phyloP scores from a whole-genome alignment of 306 rosid species.

The Castanospermum australe region DNA sequence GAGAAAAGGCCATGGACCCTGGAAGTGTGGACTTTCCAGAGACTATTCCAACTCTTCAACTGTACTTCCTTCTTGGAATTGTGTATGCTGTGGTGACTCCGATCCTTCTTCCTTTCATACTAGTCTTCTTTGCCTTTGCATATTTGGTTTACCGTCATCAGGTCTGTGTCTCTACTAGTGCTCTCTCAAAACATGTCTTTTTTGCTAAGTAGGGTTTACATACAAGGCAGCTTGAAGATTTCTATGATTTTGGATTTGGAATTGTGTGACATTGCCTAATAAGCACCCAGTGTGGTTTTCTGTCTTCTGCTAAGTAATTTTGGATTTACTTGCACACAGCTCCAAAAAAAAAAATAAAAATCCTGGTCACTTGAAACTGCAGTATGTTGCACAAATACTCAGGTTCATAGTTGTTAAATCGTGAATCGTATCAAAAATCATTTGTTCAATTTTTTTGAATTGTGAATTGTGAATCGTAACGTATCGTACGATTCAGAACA shows the following conservation, averaged over 20 bases:
- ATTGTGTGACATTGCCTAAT: not conserved
- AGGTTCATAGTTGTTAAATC: no score
- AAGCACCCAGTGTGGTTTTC: not conserved
- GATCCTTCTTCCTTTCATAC: slow-evolving; percentile 90
- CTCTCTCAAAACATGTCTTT: not conserved
- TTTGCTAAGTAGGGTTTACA: not conserved
- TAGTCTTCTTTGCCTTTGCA: slow-evolving; percentile 91
- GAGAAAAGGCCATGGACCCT: slow-evolving; percentile 85
- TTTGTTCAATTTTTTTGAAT: no score
- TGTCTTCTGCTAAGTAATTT: not conserved
- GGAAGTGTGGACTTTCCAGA: slow-evolving; percentile 89
- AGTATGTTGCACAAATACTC: not conserved
- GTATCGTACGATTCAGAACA: no score
- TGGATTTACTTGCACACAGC: not conserved
- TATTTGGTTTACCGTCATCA: slow-evolving; percentile 98
- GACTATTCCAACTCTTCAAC: slow-evolving; percentile 88
- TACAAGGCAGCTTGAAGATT: not conserved
- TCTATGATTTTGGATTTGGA: not conserved
- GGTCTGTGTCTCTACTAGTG: slow-evolving; percentile 47
- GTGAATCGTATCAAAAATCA: no score
- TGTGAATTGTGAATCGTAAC: no score
- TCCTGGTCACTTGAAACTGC: not conserved
- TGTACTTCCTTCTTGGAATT: slow-evolving; percentile 90
- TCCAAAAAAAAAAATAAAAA: not conserved
- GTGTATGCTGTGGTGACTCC: slow-evolving; percentile 97